These are phyloP conservation scores for Pseudozyma tsukubaensis DNA, from an alignment of 1,284 basidiomycete species.

Conservation along the genomic window DNA sequence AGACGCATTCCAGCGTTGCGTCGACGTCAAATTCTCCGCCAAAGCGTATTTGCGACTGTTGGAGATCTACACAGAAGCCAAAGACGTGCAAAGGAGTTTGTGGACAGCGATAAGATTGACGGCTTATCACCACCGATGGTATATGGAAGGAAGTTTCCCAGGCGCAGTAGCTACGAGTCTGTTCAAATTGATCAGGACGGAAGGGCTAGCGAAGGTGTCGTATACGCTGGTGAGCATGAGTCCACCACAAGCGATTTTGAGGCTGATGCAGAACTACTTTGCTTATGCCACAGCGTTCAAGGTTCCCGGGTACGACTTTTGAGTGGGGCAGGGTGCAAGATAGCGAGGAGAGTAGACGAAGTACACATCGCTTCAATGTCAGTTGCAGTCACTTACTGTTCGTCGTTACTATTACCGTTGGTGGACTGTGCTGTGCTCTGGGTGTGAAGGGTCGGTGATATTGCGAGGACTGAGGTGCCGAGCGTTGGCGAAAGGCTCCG, in stretches of 20 bases:
- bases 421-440: no score
- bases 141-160: constrained; percentile 76
- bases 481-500: no score
- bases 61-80: constrained; percentile 93
- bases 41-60: constrained; percentile 93
- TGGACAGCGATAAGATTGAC: constrained; percentile 92
- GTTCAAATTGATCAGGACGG: constrained; percentile 92
- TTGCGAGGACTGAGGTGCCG: no score
- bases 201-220: constrained; percentile 92
- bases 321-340: neutral
- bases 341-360: neutral
- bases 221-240: constrained; percentile 91
- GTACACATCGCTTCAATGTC: no score
- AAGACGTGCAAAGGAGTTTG: constrained; percentile 87
- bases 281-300: constrained; percentile 51
- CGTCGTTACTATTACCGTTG: no score
- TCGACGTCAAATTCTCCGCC: constrained; percentile 86
- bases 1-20: constrained; percentile 93
- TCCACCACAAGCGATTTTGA: constrained; percentile 56
- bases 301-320: constrained; percentile 47
- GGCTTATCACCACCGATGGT: constrained; percentile 82
- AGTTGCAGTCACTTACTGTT: neutral
- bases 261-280: constrained; percentile 56
- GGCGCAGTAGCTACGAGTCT: constrained; percentile 87
- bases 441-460: no score